phyloP scores from a whole-genome alignment of 352 stramenopile genomes.

The Stephanocyclus meneghinianus region DNA sequence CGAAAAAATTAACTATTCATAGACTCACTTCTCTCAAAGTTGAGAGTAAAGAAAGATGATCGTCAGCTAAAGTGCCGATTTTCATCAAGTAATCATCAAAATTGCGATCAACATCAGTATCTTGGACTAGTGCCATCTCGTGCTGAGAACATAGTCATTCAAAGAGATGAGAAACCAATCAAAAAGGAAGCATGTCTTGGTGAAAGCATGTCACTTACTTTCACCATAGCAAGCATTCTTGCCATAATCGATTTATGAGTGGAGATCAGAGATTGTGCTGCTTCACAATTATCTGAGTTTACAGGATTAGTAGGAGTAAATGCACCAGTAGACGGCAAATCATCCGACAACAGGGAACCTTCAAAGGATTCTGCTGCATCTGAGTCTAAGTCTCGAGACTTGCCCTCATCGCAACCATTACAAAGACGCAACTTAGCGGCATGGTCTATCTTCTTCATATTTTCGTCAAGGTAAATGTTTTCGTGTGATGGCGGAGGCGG shows the following conservation, averaged over 20 bases:
- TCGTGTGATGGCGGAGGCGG: constrained; percentile 34
- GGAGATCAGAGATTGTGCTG: constrained; percentile 54
- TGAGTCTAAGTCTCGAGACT: constrained; percentile 29
- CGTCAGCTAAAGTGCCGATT: constrained; percentile 61
- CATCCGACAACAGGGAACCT: constrained; percentile 29
- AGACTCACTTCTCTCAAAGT: constrained; percentile 58
- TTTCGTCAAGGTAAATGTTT: constrained; percentile 8
- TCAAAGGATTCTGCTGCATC: constrained; percentile 38
- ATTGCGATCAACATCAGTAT: constrained; percentile 59
- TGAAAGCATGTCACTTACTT: constrained; percentile 27
- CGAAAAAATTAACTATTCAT: neutral
- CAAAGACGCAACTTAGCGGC: constrained; percentile 5
- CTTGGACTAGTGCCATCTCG: constrained; percentile 76
- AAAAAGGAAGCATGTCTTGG: neutral
- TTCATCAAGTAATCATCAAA: constrained; percentile 77
- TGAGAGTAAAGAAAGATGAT: constrained; percentile 63
- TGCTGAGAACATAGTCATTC: constrained; percentile 23
- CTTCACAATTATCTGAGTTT: constrained; percentile 9
- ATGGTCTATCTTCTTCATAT: constrained; percentile 16
- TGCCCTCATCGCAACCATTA: constrained; percentile 28
- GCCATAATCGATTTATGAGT: constrained; percentile 70
- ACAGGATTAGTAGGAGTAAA: constrained; percentile 16
- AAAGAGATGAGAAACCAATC: neutral
- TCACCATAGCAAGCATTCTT: constrained; percentile 67
- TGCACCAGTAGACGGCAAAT: neutral